Evolutionary conservation across 257 asterid species (phyloP), one percentile per base, ranked within the genome.

Genomic region (Nicotiana undulata): DNA sequence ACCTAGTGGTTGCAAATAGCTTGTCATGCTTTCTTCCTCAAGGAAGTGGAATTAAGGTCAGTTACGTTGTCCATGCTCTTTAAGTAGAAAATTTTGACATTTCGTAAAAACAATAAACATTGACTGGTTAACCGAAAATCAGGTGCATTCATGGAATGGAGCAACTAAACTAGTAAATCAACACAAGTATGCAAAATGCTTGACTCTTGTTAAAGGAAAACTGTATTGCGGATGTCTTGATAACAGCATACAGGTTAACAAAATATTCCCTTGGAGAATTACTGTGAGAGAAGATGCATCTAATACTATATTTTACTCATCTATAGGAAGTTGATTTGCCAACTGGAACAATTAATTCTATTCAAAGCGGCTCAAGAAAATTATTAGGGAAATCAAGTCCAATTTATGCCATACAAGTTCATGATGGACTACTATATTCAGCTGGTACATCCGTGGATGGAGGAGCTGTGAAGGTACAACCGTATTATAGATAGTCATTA

Each of bases 141-240:
- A 93, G 98, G 94, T 92, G 75, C 90, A 90, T 76, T 84, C 92
- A 1, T 90, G 98, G 98, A 86, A 85, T 51, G 97, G 95, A 75
- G 79, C 92, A 64, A 88, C 93, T 16, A 91, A 85, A 79, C 80
- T 85, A 80, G 77, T 92, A 26, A 94, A 94, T 83, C 96, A 85
- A 52, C 79, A 88, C 63, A 92, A 94, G 87, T 82, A 90, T 52
- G 94, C 24, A 0, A 94, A 86, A 88, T 86, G 94, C 79, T 82
- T 90, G 88, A 86, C 93, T 82, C 89, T 92, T 32, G 89, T 88
- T 49, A 90, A 90, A 52, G 94, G 91, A 51, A 94, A 88, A 83
- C 80, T 94, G 53, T 94, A 94, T 81, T 92, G 97, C 84, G 98
- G 98, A 63, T 91, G 97, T 74, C 86, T 84, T 5, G 98, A 94